Base-by-base conservation (phyloP, 768 basidiomycete genomes). In the Chalciporus chontae region DNA sequence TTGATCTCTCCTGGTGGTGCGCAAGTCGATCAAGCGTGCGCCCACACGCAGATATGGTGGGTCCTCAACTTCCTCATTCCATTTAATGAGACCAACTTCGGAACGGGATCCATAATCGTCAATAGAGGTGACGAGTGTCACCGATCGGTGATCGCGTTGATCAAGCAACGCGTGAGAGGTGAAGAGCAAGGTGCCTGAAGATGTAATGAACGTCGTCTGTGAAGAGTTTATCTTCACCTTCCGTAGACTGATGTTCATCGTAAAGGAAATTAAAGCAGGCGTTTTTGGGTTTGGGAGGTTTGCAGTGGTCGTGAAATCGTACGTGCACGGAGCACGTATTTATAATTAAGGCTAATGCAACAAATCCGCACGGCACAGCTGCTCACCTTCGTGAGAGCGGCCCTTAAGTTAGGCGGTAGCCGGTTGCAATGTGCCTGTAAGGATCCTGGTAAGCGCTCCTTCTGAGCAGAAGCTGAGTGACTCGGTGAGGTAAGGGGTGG, bases 171-270 rank as follows among this genome's bases (percentile, higher is more conserved):
- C 23, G n/a, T 52, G n/a, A 2, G 46, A 53, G 0, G 50, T 52
- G 24, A 60, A 61, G 44, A 53, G 57, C 3, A 59, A 40, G 0
- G 49, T 53, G 1, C 60, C 57, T 8, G 60, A 40, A 2, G 60
- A 51, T 15, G 51, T 52, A 27, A 61, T 47, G n/a, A 53, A 56
- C 47, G 51, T 21, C 0, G 57, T 47, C 17, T 59, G 51, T 1
- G 47, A 56, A 15, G 44, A 36, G 23, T 40, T 39, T 8, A 51
- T 40, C 40, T 45, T 40, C 15, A 61, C 56, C 26, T 45, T 51
- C 17, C 52, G 60, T 32, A 59, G 53, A 24, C 49, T 55, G 56
- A 59, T 38, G 44, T 59, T 62, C 60, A 62, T 62, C 2, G 23
- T 17, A 11, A 37, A 27, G 17, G 10, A 37, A 29, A 41, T 1